Evolutionary conservation across 1,284 basidiomycete species (phyloP).

Genomic region (Termitomyces sp.): DNA sequence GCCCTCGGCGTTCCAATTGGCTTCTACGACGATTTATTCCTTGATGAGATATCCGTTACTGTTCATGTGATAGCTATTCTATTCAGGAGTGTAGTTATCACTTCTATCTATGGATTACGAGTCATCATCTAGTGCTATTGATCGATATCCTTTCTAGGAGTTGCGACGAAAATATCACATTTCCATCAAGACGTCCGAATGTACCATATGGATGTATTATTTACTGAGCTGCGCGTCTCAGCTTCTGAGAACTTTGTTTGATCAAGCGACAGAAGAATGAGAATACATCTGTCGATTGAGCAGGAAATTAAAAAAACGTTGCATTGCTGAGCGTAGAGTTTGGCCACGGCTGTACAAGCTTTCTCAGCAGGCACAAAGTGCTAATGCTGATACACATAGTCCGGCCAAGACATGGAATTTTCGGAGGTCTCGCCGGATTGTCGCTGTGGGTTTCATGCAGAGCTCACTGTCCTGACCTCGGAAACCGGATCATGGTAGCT

Average conservation of each 20-base stretch:
- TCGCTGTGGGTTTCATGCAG: neutral
- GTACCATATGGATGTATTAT: constrained; percentile 13
- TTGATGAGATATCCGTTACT: constrained; percentile 16
- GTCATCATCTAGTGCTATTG: constrained; percentile 2
- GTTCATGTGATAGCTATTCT: constrained; percentile 14
- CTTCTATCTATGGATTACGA: constrained; percentile 7
- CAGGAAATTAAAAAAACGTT: constrained; percentile 37
- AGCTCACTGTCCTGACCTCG: constrained; percentile 8
- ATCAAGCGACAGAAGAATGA: constrained; percentile 9
- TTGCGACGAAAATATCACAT: constrained; percentile 8
- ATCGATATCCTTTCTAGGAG: constrained; percentile 1
- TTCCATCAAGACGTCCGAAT: constrained; percentile 4
- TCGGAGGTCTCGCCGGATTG: constrained; percentile 6
- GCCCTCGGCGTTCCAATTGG: constrained; percentile 11
- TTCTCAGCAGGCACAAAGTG: constrained; percentile 16
- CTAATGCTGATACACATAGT: constrained; percentile 4
- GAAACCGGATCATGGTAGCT: constrained; percentile 22
- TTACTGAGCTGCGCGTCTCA: constrained; percentile 9
- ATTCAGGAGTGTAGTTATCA: constrained; percentile 5
- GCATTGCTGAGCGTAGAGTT: constrained; percentile 19
- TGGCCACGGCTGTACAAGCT: constrained; percentile 2
- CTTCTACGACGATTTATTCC: constrained; percentile 25
- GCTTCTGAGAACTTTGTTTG: constrained; percentile 9
- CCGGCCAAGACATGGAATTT: constrained; percentile 1
- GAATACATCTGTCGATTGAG: constrained; percentile 9